Base-by-base conservation (phyloP, 352 stramenopile genomes). In the Halophytophthora batemanensis region DNA sequence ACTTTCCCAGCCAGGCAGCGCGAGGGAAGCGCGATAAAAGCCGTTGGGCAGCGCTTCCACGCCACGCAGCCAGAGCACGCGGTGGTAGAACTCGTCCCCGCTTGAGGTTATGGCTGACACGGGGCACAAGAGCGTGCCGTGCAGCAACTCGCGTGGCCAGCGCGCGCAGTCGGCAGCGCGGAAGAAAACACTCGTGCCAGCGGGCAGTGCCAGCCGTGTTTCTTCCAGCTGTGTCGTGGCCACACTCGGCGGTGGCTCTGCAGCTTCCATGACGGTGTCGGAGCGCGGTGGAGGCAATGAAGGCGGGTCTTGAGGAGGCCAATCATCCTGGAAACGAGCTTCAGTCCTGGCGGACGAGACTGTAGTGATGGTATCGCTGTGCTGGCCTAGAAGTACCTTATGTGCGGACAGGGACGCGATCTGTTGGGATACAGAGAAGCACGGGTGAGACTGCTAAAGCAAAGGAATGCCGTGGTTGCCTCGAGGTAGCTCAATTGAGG, bases 41-140 rank as follows among this genome's bases (percentile, higher is more conserved):
- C 76, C 71, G 44, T 90, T 88, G 2, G 72, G 58, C n/a, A 92
- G 55, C 21, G 73, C 50, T 43, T 86, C 61, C 11, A 92, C 71
- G 3, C 78, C 81, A 45, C 81, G 66, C 2, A 92, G 50, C 78
- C 77, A 92, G 14, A 90, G 50, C 33, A 92, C 59, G 8, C 78
- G 81, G 35, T 84, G 75, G 43, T 74, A 90, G 36, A 66, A 66
- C 4, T 25, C 51, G 13, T 31, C 45, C 6, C 46, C 60, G 23
- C 19, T 51, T 5, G 55, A 51, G 2, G 36, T 56, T 6, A 53
- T 67, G n/a, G 52, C 51, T 35, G 56, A 25, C 12, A 51, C 50
- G 12, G 22, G 52, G 19, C 22, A 58, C 17, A 47, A 39, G 7
- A 55, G 60, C 35, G 39, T 73, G 12, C 81, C 76, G 41, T 88